Evolutionary conservation across 2,329 filamentous ascomycete genomes (phyloP).

Genomic region (Tolypocladium tropicale): DNA sequence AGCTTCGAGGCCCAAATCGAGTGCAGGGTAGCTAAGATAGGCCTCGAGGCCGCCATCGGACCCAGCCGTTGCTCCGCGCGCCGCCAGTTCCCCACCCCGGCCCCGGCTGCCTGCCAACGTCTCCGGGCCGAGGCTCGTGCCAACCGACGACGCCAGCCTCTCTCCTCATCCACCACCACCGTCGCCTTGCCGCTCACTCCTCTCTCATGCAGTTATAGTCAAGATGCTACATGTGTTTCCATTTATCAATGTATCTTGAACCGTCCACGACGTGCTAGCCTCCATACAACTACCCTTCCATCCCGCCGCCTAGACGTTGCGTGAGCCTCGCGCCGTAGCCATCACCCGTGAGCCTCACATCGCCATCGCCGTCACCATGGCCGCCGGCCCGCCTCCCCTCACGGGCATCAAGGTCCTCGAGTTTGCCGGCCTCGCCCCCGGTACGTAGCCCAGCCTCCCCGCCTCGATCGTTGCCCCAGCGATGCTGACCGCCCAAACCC

Average conservation of each 20-base stretch:
- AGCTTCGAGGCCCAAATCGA: too few species aligned
- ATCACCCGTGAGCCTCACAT: not conserved
- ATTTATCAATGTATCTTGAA: not conserved
- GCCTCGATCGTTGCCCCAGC: too few species aligned
- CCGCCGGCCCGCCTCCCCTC: conserved; percentile 21
- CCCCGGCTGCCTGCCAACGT: not conserved
- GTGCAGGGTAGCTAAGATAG: too few species aligned
- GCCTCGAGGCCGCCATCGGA: too few species aligned
- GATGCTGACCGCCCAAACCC: not conserved
- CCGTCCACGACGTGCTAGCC: not conserved
- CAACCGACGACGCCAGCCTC: not conserved
- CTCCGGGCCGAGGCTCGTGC: not conserved
- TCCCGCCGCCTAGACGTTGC: not conserved
- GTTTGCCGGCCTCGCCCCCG: conserved; percentile 52
- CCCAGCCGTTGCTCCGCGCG: not conserved
- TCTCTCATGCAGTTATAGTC: too few species aligned
- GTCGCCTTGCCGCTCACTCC: not conserved
- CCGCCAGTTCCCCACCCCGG: not conserved
- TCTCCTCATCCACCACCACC: not conserved
- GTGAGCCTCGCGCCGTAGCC: not conserved
- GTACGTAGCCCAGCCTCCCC: too few species aligned
- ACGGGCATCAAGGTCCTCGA: conserved; percentile 47
- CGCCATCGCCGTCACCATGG: not conserved
- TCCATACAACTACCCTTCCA: too few species aligned
- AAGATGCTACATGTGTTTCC: not conserved